Conservation (phyloP, 1,139 yeast genomes). For the Hyphopichia fennica region DNA sequence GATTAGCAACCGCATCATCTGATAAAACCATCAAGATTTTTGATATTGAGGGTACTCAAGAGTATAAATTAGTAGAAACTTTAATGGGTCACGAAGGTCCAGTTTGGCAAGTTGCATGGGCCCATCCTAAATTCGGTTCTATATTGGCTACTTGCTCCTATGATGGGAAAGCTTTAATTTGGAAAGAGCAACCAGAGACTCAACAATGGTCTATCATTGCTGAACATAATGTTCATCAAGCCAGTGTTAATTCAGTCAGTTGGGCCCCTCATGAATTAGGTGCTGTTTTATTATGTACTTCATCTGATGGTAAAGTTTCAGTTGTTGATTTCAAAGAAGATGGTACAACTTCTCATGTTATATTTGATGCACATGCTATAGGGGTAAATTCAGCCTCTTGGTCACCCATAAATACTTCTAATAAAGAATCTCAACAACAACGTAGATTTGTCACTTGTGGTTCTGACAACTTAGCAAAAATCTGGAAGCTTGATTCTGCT, state of each 20-base stretch:
- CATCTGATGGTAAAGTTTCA: conserved; percentile 91
- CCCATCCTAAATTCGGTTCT: conserved; percentile 97
- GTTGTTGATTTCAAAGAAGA: conserved; percentile 90
- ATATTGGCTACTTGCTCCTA: conserved; percentile 93
- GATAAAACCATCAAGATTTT: conserved; percentile 93
- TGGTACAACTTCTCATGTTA: conserved; percentile 69
- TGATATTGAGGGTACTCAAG: conserved; percentile 81
- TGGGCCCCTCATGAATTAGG: conserved; percentile 99
- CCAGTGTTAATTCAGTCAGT: conserved; percentile 88
- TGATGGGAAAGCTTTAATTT: conserved; percentile 90
- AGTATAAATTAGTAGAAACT: conserved; percentile 76
- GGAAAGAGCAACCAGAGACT: conserved; percentile 84
- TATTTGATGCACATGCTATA: conserved; percentile 82
- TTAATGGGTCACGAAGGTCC: conserved; percentile 94
- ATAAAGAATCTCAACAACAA: conserved; percentile 34
- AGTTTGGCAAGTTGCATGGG: conserved; percentile 99
- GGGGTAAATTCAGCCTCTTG: conserved; percentile 95
- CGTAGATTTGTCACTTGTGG: conserved; percentile 90
- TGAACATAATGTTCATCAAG: conserved; percentile 85
- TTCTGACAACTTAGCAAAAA: conserved; percentile 87
- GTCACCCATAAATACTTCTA: conserved; percentile 67
- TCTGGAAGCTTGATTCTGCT: conserved; percentile 74
- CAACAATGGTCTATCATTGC: conserved; percentile 89
- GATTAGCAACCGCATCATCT: conserved; percentile 92
- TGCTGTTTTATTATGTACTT: conserved; percentile 84